A percentile compares a stretch with the other conserved stretches of the same genome.
Conservation (phyloP, 345 rosid genomes). For the Salix purpurea region DNA sequence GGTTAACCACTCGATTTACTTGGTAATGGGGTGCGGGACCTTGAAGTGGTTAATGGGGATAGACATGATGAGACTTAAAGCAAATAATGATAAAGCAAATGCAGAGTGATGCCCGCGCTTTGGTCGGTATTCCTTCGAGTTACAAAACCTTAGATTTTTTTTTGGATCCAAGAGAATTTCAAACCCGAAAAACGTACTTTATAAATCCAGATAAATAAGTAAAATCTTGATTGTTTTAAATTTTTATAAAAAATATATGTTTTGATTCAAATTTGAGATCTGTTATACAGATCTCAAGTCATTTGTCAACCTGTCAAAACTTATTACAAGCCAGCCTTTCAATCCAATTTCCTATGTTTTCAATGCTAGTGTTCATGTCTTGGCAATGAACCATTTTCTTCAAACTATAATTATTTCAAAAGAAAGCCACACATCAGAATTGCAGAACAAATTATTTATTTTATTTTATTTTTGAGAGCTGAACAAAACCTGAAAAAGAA, state of each 20-base stretch:
- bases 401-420: too few relatives aligned
- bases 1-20: too few relatives aligned
- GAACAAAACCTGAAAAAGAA: background rate
- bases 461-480: background rate
- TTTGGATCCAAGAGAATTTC: too few relatives aligned
- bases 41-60: background rate
- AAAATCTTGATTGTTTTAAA: accelerated
- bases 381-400: too few relatives aligned
- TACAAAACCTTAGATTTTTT: too few relatives aligned
- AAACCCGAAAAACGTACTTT: too few relatives aligned
- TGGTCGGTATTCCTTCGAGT: background rate
- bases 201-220: accelerated
- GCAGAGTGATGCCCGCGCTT: background rate
- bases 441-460: background rate
- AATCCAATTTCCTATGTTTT: background rate
- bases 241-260: too few relatives aligned
- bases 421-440: background rate
- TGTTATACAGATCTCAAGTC: accelerated
- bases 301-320: too few relatives aligned
- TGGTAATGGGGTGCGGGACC: background rate
- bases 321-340: background rate
- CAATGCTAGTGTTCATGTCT: background rate
- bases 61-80: slow-evolving; percentile 15
- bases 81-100: slow-evolving; percentile 1
- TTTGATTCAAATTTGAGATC: too few relatives aligned